Base-by-base conservation (phyloP, 768 basidiomycete species). In the Favolaschia claudopus region DNA sequence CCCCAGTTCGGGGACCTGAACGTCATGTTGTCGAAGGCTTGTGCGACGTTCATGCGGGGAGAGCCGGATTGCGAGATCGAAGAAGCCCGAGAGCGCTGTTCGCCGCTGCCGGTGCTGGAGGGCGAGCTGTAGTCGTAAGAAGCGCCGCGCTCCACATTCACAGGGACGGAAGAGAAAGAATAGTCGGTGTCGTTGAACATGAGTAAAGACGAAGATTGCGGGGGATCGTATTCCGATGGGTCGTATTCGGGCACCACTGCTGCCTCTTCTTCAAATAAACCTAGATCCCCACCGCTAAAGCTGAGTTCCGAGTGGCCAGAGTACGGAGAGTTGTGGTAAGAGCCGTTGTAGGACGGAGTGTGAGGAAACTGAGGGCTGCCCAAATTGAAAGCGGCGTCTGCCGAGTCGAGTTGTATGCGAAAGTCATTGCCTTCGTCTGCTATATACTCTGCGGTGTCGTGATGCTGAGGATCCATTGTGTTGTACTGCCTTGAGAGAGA, bases 271-370 rank as follows among this genome's bases (percentile, higher is more conserved):
- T 77, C 77, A 36, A 89, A 83, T 58, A 89, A 70, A 50, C 72
- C 73, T 51, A 85, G 81, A 58, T 77, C 72, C 10, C 81, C 83
- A n/a, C 75, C 80, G 52, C 77, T 77, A 52, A 81, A 82, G 55
- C 75, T 78, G 19, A 89, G 86, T n/a, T 92, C 91, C 4, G 89
- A 89, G 64, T 85, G 79, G 49, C 72, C 77, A 7, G 89, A 89
- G 71, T 81, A 91, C 9, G 90, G 90, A 0, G 89, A 91, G 73
- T 86, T 85, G 68, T 86, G 82, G 77, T 88, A 88, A 7, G 88
- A 89, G 52, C 83, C 83, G 70, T 84, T 83, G 76, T 86, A 85
- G 25, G 83, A 85, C 8, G 85, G 82, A 0, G 83, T 82, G 67
- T 78, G 77, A 22, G 82, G 79, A 60, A 79, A 82, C n/a, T 59